phyloP scores from a whole-genome alignment of 2,329 filamentous ascomycete species.

The Fusarium burgessii region DNA sequence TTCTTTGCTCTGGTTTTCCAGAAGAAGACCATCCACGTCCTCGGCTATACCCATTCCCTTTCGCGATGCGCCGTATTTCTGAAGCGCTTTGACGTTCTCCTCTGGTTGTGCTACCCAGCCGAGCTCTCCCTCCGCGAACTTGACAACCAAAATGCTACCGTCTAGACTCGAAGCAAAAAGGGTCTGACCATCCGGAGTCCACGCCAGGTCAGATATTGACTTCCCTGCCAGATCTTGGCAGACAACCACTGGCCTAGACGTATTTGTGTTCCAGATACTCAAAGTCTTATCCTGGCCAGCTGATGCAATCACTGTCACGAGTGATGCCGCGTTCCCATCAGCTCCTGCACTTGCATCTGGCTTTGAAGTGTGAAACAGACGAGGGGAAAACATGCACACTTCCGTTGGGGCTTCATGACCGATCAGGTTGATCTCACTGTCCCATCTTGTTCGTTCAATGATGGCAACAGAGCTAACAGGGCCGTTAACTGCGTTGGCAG shows the following conservation, averaged over 20 bases:
- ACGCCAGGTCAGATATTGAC: conserved; percentile 92
- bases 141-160: conserved; percentile 83
- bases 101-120: conserved; percentile 87
- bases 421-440: conserved; percentile 96
- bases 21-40: conserved; percentile 85
- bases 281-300: conserved; percentile 96
- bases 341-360: conserved; percentile 66
- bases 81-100: conserved; percentile 92
- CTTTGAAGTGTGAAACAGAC: conserved; percentile 82
- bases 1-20: conserved; percentile 93
- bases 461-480: conserved; percentile 98
- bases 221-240: conserved; percentile 90
- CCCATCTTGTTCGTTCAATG: conserved; percentile 91
- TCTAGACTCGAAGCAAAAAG: conserved; percentile 90
- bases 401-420: conserved; percentile 97
- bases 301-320: conserved; percentile 94
- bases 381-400: conserved; percentile 95
- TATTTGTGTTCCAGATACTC: conserved; percentile 98
- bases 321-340: conserved; percentile 58
- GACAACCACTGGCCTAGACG: conserved; percentile 89
- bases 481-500: conserved; percentile 95
- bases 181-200: conserved; percentile 91
- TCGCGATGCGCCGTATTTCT: conserved; percentile 90
- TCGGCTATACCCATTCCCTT: conserved; percentile 92
- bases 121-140: conserved; percentile 88